Evolutionary conservation across 768 basidiomycete species (phyloP).

Genomic region (Lentinula detonsa): DNA sequence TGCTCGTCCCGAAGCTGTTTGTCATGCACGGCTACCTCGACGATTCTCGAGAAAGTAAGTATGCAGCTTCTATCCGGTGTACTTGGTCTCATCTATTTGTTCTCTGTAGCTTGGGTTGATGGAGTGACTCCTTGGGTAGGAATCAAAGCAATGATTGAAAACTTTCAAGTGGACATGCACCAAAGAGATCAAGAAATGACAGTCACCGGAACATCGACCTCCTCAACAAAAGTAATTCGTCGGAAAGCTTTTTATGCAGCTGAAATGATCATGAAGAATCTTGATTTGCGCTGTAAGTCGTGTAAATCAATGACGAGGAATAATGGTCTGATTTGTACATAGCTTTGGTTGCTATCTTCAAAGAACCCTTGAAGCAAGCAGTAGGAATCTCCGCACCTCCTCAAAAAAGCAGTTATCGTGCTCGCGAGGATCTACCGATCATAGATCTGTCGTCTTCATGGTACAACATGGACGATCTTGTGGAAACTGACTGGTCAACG

Average conservation of each 20-base stretch:
- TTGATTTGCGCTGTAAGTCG: conserved; percentile 51
- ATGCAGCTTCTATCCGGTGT: not conserved
- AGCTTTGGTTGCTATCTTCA: conserved; percentile 71
- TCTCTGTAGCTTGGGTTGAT: conserved; percentile 58
- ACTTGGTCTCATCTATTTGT: conserved; percentile 5
- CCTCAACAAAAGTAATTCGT: conserved; percentile 52
- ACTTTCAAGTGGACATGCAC: conserved; percentile 87
- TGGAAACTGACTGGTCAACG: conserved; percentile 68
- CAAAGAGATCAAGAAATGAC: conserved; percentile 81
- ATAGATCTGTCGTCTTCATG: conserved; percentile 49
- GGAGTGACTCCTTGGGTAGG: conserved; percentile 80
- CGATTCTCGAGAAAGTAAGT: conserved; percentile 58
- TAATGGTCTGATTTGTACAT: not conserved
- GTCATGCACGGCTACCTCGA: conserved; percentile 87
- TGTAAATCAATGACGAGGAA: not conserved
- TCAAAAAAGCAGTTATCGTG: conserved; percentile 43
- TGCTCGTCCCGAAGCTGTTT: conserved; percentile 70
- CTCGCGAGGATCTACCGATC: conserved; percentile 35
- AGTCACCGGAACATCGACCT: conserved; percentile 48
- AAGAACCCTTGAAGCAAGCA: conserved; percentile 59
- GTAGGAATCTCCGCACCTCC: conserved; percentile 43
- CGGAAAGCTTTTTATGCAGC: conserved; percentile 87
- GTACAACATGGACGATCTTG: conserved; percentile 78
- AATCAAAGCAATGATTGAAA: conserved; percentile 75
- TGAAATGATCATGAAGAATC: conserved; percentile 71